Conservation (phyloP, 768 basidiomycete species). For the Mycena leptocephala region DNA sequence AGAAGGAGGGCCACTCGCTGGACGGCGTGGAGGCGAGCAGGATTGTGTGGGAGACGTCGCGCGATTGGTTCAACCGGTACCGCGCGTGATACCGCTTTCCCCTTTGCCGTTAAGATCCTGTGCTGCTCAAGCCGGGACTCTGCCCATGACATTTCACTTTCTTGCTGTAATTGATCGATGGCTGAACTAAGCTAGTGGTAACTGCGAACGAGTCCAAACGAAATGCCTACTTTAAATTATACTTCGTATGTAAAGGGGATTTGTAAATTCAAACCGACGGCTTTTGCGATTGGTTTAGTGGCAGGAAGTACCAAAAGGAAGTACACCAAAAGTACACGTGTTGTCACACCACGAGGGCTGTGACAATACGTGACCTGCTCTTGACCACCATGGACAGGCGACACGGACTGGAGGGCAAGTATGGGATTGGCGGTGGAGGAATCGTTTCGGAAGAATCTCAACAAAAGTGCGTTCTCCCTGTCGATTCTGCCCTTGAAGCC, state of each 20-base stretch:
- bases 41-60: constrained; percentile 66
- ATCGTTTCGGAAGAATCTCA: constrained; percentile 47
- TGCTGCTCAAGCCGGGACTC: no score
- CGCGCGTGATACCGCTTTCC: constrained; percentile 19
- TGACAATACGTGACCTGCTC: neutral
- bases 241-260: no score
- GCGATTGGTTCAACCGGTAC: constrained; percentile 63
- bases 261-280: no score
- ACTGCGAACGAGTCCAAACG: no score
- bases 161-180: no score
- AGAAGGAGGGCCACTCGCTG: constrained; percentile 74
- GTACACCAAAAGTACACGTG: no score
- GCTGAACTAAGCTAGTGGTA: no score
- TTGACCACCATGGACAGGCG: constrained; percentile 37
- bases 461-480: constrained; percentile 38
- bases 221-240: no score
- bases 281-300: no score
- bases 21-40: constrained; percentile 76
- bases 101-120: no score
- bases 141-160: no score
- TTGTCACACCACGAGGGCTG: neutral
- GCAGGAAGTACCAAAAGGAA: no score
- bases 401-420: constrained; percentile 39
- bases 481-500: neutral
- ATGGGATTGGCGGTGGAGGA: constrained; percentile 47